These are phyloP conservation scores for Nakazawaea populi DNA, from an alignment of 805 yeast genomes.

Conservation along the genomic window DNA sequence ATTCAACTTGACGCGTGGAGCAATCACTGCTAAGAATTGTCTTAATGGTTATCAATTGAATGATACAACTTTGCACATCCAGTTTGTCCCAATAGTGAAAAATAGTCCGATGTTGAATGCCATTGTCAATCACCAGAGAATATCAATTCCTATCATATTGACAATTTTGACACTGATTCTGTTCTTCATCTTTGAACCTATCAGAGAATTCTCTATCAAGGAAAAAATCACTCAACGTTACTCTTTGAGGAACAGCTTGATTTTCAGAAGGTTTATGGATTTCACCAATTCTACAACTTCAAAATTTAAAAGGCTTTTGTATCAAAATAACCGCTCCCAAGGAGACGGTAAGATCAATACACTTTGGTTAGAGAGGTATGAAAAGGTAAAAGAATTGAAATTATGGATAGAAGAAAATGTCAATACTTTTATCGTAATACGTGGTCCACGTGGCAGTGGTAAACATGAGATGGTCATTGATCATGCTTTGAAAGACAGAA, in stretches of 20 bases:
- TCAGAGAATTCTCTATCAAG: constrained; percentile 73
- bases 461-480: constrained; percentile 73
- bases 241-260: constrained; percentile 39
- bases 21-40: constrained; percentile 87
- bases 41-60: constrained; percentile 70
- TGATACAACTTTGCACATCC: constrained; percentile 65
- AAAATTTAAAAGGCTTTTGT: constrained; percentile 7
- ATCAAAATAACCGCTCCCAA: background rate
- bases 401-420: constrained; percentile 84
- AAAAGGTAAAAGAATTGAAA: constrained; percentile 59
- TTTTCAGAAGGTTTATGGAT: constrained; percentile 29
- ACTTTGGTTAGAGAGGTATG: constrained; percentile 69
- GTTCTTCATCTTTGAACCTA: constrained; percentile 87
- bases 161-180: constrained; percentile 80
- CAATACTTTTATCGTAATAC: constrained; percentile 83
- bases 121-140: constrained; percentile 70
- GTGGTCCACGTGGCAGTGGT: constrained; percentile 96
- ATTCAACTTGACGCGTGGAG: constrained; percentile 55
- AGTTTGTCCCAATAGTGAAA: constrained; percentile 53
- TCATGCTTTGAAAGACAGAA: constrained; percentile 54
- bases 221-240: constrained; percentile 62
- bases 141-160: constrained; percentile 72
- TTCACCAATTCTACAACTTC: constrained; percentile 19
- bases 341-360: constrained; percentile 10
- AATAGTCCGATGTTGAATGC: constrained; percentile 51